These are phyloP conservation scores for Fusarium annulatum DNA, from an alignment of 2,329 filamentous ascomycete genomes.

Conservation along the genomic window DNA sequence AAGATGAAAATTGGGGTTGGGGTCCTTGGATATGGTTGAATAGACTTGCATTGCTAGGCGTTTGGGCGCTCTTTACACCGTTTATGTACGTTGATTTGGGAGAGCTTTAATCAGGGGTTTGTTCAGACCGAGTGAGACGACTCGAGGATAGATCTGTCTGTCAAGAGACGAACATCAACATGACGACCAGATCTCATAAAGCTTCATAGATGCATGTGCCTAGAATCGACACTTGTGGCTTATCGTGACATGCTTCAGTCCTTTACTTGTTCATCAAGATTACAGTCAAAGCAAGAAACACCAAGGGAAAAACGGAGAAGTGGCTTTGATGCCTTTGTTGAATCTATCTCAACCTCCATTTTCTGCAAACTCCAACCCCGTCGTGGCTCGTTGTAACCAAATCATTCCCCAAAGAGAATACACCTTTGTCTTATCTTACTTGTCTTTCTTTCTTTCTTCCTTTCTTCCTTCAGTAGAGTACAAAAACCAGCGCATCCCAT, in stretches of 20 bases:
- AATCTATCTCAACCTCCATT: constrained; percentile 12
- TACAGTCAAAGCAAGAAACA: neutral
- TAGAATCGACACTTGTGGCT: neutral
- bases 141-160: neutral
- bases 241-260: neutral
- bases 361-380: neutral
- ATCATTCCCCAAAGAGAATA: constrained; percentile 14
- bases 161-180: neutral
- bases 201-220: neutral
- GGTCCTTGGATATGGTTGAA: constrained; percentile 32
- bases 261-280: neutral
- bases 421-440: constrained; percentile 16
- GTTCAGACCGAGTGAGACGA: neutral
- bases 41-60: constrained; percentile 52
- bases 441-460: neutral
- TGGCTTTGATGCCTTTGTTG: constrained; percentile 7
- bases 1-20: constrained; percentile 32
- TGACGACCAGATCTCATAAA: neutral
- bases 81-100: constrained; percentile 11
- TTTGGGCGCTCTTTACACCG: constrained; percentile 39
- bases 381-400: constrained; percentile 14
- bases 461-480: constrained; percentile 4
- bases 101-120: neutral
- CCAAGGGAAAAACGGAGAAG: neutral
- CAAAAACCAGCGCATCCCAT: constrained; percentile 28